phyloP scores from a whole-genome alignment of 176 grass and related monocot genomes.

The Typha latifolia region DNA sequence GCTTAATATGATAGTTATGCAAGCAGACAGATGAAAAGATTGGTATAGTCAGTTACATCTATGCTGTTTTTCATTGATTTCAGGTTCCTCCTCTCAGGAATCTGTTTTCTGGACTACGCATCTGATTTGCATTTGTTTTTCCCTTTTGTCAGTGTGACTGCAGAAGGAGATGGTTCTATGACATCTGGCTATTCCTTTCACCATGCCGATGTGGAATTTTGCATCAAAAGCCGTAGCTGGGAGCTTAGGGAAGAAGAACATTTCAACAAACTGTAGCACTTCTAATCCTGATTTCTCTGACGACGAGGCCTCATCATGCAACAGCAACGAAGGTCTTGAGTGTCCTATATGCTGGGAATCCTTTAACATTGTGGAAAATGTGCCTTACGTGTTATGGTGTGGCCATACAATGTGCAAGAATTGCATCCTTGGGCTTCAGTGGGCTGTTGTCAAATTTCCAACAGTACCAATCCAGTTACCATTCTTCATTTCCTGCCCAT shows the following conservation, averaged over 20 bases:
- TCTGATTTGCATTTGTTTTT: too few species aligned
- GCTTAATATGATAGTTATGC: too few species aligned
- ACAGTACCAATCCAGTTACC: slow-evolving; percentile 61
- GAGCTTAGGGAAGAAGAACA: slow-evolving; percentile 29
- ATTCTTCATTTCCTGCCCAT: slow-evolving; percentile 65
- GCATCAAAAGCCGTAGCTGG: slow-evolving; percentile 25
- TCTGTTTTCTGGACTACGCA: neutral
- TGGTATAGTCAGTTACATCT: neutral
- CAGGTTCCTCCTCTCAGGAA: slow-evolving; percentile 17
- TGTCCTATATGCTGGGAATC: slow-evolving; percentile 87
- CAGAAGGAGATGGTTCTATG: slow-evolving; percentile 11
- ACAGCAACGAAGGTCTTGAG: slow-evolving; percentile 62
- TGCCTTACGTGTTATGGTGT: slow-evolving; percentile 73
- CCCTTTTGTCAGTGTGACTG: neutral
- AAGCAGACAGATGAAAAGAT: neutral
- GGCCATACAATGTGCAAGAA: slow-evolving; percentile 94
- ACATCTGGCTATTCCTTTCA: slow-evolving; percentile 3
- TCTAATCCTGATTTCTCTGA: slow-evolving; percentile 46
- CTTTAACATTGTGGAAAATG: slow-evolving; percentile 87
- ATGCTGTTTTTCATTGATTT: slow-evolving; percentile 10
- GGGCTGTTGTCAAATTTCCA: slow-evolving; percentile 62
- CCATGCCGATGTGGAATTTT: slow-evolving; percentile 39
- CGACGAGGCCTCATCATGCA: slow-evolving; percentile 60
- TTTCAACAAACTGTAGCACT: neutral
- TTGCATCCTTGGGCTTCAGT: slow-evolving; percentile 58